Percentiles rank a stretch among this genome's conserved stretches.
Evolutionary conservation across 2,329 filamentous ascomycete species (phyloP).

Genomic region (Aspergillus jensenii): DNA sequence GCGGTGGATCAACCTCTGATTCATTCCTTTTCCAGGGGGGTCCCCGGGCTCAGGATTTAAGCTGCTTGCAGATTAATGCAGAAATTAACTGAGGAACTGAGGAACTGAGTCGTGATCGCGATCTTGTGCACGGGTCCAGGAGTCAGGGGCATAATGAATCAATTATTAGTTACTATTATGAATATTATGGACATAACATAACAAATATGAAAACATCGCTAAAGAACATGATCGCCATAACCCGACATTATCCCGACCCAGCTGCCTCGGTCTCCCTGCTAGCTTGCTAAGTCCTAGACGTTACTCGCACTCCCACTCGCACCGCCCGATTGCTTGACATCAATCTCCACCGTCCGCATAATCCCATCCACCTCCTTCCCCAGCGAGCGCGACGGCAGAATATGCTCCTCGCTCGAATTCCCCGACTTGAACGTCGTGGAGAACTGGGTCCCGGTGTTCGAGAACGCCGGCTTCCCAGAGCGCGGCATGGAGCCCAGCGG

Average conservation of each 20-base stretch:
- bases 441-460: conserved; percentile 19
- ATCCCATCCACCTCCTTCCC: conserved; percentile 20
- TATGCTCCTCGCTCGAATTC: conserved; percentile 26
- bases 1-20: background rate
- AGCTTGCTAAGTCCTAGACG: background rate
- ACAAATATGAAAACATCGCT: background rate
- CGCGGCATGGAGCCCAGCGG: conserved; percentile 25
- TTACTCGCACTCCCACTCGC: background rate
- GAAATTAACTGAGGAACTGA: too few species aligned
- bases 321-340: conserved; percentile 20
- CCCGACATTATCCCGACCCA: background rate
- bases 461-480: conserved; percentile 19
- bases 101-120: too few species aligned
- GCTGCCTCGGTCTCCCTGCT: background rate
- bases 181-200: too few species aligned
- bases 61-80: too few species aligned
- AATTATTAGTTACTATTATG: too few species aligned
- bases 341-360: conserved; percentile 27
- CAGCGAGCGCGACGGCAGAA: conserved; percentile 12
- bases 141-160: too few species aligned
- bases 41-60: too few species aligned
- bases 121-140: too few species aligned
- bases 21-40: too few species aligned
- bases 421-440: conserved; percentile 19
- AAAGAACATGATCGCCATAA: background rate